Base-by-base conservation (phyloP, 345 rosid species). In the Sisymbrium irio region DNA sequence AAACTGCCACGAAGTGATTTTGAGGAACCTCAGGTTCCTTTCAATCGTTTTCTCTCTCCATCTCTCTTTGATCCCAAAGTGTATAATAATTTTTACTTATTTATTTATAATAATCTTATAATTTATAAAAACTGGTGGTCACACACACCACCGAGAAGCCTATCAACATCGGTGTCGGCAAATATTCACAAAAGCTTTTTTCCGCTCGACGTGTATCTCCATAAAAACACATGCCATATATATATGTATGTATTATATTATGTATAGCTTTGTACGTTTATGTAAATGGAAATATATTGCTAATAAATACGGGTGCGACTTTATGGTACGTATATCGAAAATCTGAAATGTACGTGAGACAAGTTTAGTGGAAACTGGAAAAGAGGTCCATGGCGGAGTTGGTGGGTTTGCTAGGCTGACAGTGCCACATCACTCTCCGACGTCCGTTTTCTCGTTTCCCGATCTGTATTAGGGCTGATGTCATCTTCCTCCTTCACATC, bases 141-240 rank as follows among this genome's bases (percentile, higher is more conserved):
- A 75, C 61, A 74, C 72, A 74, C 60, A 56, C 77, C 54, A 66
- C 44, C 59, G 12, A 32, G 8, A 50, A 67, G 40, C 74, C 68
- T 75, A 75, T 75, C 74, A 75, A 75, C 74, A 50, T 68, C 79
- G 6, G 63, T 61, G 79, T 75, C 79, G 79, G 79, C 79, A 75
- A 50, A 59, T 75, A 60, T 51, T 67, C 68, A 75, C 39, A 67
- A 61, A 75, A 58, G 44, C 13, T 9, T 18, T 32, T 42, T 59
- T 37, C 18, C 18, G 45, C 30, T 65, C 39, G 47, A 65, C 61
- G 36, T 58, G 45, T 57, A 36, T 36, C 62, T 75, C 69, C 40
- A 60, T 28, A 41, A 59, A 67, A 58, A 67, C 45, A 67, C 69
- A 67, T 41, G 5, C 17, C 37, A 15, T 55, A 63, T 9, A 10